A percentile compares a stretch with the other conserved stretches of the same genome.
Conservation (phyloP, 495 filamentous ascomycete species). For the Pyronema domesticum region DNA sequence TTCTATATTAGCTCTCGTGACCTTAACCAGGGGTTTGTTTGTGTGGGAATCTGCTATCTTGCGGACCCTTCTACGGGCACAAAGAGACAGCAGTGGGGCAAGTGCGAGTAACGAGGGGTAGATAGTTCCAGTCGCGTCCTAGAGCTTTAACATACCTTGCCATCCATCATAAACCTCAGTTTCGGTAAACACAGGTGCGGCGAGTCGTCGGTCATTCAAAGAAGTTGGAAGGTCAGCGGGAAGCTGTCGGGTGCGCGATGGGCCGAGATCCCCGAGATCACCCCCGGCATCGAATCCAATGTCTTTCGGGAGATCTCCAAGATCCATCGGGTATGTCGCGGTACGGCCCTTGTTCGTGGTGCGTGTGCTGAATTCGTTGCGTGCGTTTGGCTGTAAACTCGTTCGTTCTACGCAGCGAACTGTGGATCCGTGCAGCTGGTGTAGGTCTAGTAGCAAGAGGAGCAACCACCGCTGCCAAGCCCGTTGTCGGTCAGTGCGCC, state of each 20-base stretch:
- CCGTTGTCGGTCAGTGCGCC: background rate
- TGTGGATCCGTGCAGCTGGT: constrained; percentile 4
- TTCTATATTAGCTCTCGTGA: too few relatives aligned
- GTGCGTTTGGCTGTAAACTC: too few relatives aligned
- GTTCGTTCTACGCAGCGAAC: background rate
- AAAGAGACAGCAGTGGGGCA: too few relatives aligned
- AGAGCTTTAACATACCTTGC: constrained; percentile 50
- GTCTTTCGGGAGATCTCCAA: constrained; percentile 27
- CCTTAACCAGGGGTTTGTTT: background rate
- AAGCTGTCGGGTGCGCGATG: constrained; percentile 34
- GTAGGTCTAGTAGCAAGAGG: constrained; percentile 3
- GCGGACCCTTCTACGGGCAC: too few relatives aligned
- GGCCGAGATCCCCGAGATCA: constrained; percentile 36
- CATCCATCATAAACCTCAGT: constrained; percentile 98
- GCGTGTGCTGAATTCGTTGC: background rate
- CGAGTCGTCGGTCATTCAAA: constrained; percentile 63
- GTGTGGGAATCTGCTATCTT: too few relatives aligned
- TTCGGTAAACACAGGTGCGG: constrained; percentile 36
- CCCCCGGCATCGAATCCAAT: constrained; percentile 15
- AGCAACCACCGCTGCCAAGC: background rate
- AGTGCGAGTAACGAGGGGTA: background rate
- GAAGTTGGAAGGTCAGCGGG: constrained; percentile 80
- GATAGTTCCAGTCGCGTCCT: background rate
- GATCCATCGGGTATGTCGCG: constrained; percentile 32
- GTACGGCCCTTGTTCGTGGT: background rate